Percentiles rank a stretch among this genome's conserved stretches.
Conservation (phyloP, 2,329 filamentous ascomycete species). For the Colletotrichum karsti region DNA sequence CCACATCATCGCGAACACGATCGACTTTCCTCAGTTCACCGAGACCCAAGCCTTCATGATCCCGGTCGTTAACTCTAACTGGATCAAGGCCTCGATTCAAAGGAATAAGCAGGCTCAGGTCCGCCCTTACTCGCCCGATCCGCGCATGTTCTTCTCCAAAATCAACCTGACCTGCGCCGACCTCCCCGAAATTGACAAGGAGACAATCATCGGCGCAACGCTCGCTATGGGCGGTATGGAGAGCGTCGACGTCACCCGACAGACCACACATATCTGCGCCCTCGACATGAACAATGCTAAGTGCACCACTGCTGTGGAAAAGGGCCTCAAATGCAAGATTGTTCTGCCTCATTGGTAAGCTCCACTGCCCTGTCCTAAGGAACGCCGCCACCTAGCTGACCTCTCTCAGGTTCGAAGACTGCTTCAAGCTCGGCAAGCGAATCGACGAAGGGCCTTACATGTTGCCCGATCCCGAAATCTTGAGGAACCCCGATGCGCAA, state of each 20-base stretch:
- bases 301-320: slow-evolving; percentile 69
- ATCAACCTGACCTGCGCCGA: slow-evolving; percentile 85
- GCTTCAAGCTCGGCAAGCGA: slow-evolving; percentile 88
- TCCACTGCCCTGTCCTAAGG: neutral
- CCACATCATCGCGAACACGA: slow-evolving; percentile 74
- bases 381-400: slow-evolving; percentile 31
- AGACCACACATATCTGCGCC: slow-evolving; percentile 90
- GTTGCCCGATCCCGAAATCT: slow-evolving; percentile 85
- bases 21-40: slow-evolving; percentile 90
- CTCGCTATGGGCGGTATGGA: slow-evolving; percentile 90
- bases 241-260: slow-evolving; percentile 72
- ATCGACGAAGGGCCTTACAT: slow-evolving; percentile 90
- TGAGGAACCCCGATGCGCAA: slow-evolving; percentile 66
- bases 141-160: slow-evolving; percentile 87
- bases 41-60: slow-evolving; percentile 80
- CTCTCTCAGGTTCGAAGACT: slow-evolving; percentile 88
- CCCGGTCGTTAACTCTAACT: slow-evolving; percentile 83
- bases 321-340: slow-evolving; percentile 77
- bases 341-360: slow-evolving; percentile 89
- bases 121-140: slow-evolving; percentile 89
- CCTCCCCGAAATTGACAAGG: slow-evolving; percentile 85
- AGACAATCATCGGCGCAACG: slow-evolving; percentile 90
- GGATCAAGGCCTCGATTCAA: slow-evolving; percentile 77
- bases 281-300: slow-evolving; percentile 79
- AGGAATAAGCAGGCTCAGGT: slow-evolving; percentile 79